Percentiles rank a stretch among this genome's conserved stretches.
These are phyloP conservation scores for Chaetomidium leptoderma DNA, from an alignment of 495 filamentous ascomycete species.

Conservation along the genomic window DNA sequence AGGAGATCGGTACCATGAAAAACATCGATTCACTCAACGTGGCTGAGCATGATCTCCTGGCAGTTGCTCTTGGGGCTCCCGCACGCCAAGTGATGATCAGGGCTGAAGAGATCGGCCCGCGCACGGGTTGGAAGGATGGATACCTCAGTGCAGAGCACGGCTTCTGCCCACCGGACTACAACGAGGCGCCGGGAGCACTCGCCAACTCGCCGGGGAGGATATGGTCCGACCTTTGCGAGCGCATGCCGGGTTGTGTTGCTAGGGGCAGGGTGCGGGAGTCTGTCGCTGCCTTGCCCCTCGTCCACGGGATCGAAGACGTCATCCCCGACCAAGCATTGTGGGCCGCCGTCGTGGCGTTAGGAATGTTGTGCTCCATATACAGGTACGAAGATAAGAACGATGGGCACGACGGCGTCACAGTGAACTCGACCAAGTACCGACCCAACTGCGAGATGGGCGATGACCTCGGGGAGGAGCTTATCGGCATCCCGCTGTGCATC, in stretches of 20 bases:
- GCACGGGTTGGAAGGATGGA: slow-evolving; percentile 51
- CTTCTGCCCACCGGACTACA: slow-evolving; percentile 49
- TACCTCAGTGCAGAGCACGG: slow-evolving; percentile 50
- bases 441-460: slow-evolving; percentile 47
- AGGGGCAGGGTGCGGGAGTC: slow-evolving; percentile 47
- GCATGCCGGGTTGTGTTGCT: slow-evolving; percentile 50
- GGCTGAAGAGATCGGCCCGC: slow-evolving; percentile 48
- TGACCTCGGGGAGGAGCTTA: slow-evolving; percentile 45
- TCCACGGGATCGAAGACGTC: slow-evolving; percentile 44
- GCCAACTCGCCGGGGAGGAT: slow-evolving; percentile 47
- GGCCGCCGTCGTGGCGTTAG: slow-evolving; percentile 49
- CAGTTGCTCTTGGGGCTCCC: slow-evolving; percentile 48
- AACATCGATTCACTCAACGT: slow-evolving; percentile 45
- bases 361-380: slow-evolving; percentile 50
- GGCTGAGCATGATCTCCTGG: slow-evolving; percentile 44
- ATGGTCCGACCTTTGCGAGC: slow-evolving; percentile 51
- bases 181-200: slow-evolving; percentile 45
- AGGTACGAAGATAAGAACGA: slow-evolving; percentile 50
- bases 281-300: slow-evolving; percentile 44
- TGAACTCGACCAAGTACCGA: slow-evolving; percentile 31
- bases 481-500: slow-evolving; percentile 46
- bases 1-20: slow-evolving; percentile 31
- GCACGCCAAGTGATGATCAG: slow-evolving; percentile 49
- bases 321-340: slow-evolving; percentile 50
- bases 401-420: slow-evolving; percentile 46